Percentiles rank a stretch among this genome's conserved stretches.
Conservation (phyloP, 352 stramenopile genomes). For the Albugo candida region DNA sequence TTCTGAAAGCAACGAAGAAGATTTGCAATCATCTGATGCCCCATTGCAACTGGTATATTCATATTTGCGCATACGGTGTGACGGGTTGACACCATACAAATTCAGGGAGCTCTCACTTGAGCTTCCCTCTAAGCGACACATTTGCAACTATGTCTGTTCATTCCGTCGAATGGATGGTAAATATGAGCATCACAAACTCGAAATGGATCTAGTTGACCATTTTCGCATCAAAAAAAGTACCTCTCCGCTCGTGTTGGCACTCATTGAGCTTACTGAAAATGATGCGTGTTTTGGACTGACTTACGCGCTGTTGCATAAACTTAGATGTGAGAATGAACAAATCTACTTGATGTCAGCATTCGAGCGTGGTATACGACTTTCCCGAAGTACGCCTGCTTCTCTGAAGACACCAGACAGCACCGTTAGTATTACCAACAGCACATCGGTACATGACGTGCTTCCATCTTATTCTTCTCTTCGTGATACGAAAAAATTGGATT, state of each 20-base stretch:
- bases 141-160: slow-evolving; percentile 47
- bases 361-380: no score
- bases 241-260: slow-evolving; percentile 23
- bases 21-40: slow-evolving; percentile 18
- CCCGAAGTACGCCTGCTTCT: neutral
- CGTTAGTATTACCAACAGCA: no score
- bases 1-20: no score
- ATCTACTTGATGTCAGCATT: neutral
- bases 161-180: slow-evolving; percentile 32
- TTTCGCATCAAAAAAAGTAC: slow-evolving; percentile 58
- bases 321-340: slow-evolving; percentile 24
- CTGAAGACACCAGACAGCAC: no score
- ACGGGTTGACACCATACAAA: slow-evolving; percentile 76
- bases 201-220: slow-evolving; percentile 46
- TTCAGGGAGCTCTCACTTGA: slow-evolving; percentile 73
- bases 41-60: slow-evolving; percentile 19
- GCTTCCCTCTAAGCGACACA: slow-evolving; percentile 80
- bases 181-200: slow-evolving; percentile 27
- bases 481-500: no score
- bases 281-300: slow-evolving; percentile 47
- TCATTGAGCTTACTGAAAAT: slow-evolving; percentile 30
- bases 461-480: no score
- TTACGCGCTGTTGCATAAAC: slow-evolving; percentile 14
- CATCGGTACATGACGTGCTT: no score
- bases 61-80: slow-evolving; percentile 36